Conservation (phyloP, 2,329 filamentous ascomycete genomes). For the Monosporascus sp. region DNA sequence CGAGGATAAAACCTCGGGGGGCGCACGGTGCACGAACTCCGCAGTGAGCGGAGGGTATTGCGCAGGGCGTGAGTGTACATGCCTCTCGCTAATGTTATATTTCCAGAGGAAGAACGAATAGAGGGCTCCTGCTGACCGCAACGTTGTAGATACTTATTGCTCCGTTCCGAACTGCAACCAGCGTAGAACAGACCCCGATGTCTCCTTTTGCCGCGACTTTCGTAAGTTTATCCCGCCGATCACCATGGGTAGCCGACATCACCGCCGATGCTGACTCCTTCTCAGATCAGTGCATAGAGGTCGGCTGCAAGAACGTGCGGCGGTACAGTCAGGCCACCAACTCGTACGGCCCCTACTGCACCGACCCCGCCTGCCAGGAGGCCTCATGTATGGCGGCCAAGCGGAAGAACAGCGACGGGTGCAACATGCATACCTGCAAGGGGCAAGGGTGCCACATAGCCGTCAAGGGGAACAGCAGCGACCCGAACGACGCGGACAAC, state of each 20-base stretch:
- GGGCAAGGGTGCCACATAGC: conserved; percentile 4
- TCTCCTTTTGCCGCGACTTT: background rate
- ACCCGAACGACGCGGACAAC: background rate
- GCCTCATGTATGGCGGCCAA: background rate
- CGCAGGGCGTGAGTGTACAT: background rate
- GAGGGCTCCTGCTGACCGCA: background rate
- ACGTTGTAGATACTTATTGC: background rate
- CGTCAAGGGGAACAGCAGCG: conserved; percentile 5
- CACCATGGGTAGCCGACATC: background rate
- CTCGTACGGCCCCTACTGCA: background rate
- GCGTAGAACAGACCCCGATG: background rate
- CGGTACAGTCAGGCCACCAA: background rate
- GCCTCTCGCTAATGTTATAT: background rate
- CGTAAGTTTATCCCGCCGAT: background rate
- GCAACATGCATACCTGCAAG: conserved; percentile 14
- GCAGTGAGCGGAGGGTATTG: background rate
- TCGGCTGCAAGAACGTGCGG: background rate
- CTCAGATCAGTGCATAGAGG: background rate
- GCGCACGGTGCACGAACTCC: background rate
- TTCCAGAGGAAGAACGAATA: background rate
- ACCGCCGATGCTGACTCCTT: background rate
- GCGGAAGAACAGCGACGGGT: background rate
- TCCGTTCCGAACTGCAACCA: conserved; percentile 6
- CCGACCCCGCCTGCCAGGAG: conserved; percentile 8
- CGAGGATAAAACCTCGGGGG: background rate